Evolutionary conservation across 805 yeast species (phyloP).

Genomic region (Saccharomyces kudriavzevii): DNA sequence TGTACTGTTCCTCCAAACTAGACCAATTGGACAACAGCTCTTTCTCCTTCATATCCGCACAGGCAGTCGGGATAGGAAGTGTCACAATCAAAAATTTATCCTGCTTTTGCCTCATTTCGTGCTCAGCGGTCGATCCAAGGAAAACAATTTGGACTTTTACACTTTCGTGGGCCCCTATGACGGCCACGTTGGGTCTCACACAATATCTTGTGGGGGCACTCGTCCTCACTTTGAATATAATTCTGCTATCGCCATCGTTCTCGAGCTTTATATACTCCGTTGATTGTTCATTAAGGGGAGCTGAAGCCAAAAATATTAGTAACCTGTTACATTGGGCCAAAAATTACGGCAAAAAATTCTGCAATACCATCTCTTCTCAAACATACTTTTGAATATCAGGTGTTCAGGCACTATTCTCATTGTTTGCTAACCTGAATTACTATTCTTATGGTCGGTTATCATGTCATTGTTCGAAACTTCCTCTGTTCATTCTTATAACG

Average conservation of each 20-base stretch:
- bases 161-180: conserved; percentile 65
- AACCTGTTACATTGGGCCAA: not conserved
- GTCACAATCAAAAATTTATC: conserved; percentile 90
- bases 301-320: conserved; percentile 30
- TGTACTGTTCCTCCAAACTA: conserved; percentile 51
- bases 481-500: not conserved
- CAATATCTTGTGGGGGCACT: conserved; percentile 95
- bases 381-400: not conserved
- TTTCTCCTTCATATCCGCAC: conserved; percentile 42
- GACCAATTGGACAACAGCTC: conserved; percentile 68
- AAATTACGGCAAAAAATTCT: not conserved
- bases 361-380: not conserved
- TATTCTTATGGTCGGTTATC: not conserved
- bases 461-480: not conserved
- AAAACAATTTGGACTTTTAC: conserved; percentile 73
- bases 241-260: conserved; percentile 50
- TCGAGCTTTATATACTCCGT: conserved; percentile 47
- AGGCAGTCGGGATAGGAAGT: conserved; percentile 53
- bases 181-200: conserved; percentile 93
- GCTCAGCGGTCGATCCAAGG: conserved; percentile 75
- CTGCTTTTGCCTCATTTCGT: conserved; percentile 54
- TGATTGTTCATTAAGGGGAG: conserved; percentile 66
- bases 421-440: not conserved
- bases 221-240: conserved; percentile 94
- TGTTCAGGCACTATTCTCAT: not conserved